These are phyloP conservation scores for Phytopythium sindhum DNA, from an alignment of 352 stramenopile genomes.

Conservation along the genomic window DNA sequence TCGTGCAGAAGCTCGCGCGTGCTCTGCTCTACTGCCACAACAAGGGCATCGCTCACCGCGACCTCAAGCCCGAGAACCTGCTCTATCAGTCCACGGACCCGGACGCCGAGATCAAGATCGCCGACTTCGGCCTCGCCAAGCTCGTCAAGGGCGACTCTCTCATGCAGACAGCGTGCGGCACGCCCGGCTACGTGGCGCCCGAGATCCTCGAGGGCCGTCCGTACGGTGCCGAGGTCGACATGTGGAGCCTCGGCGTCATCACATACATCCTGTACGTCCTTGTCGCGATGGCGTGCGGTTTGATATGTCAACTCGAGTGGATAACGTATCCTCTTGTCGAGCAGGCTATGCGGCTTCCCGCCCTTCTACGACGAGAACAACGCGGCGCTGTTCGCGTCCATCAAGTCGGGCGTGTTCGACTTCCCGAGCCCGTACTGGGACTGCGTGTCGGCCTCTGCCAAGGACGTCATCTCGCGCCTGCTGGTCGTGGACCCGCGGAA, in stretches of 20 bases:
- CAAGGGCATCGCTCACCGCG: slow-evolving; percentile 89
- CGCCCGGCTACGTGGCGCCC: slow-evolving; percentile 94
- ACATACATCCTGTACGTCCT: slow-evolving; percentile 85
- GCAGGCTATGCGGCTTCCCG: slow-evolving; percentile 86
- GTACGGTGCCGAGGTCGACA: slow-evolving; percentile 94
- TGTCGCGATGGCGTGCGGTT: too few relatives aligned
- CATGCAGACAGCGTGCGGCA: slow-evolving; percentile 95
- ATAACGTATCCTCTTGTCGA: not conserved
- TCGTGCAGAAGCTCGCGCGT: slow-evolving; percentile 82
- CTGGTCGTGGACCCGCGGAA: slow-evolving; percentile 89
- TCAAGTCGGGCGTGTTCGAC: slow-evolving; percentile 89
- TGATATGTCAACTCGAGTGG: not conserved
- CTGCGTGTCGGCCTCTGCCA: slow-evolving; percentile 87
- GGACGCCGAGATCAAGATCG: slow-evolving; percentile 92
- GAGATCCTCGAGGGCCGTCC: slow-evolving; percentile 93
- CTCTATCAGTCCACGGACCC: slow-evolving; percentile 85
- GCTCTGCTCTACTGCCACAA: slow-evolving; percentile 88
- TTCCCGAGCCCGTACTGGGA: slow-evolving; percentile 94
- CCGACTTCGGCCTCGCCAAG: slow-evolving; percentile 90
- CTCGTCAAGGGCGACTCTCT: slow-evolving; percentile 91
- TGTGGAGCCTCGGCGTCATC: slow-evolving; percentile 97
- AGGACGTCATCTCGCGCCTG: slow-evolving; percentile 90
- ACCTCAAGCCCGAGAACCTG: slow-evolving; percentile 89
- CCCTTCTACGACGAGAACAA: slow-evolving; percentile 96
- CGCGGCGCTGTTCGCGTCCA: slow-evolving; percentile 82